Evolutionary conservation across 1,139 yeast genomes (phyloP).

Genomic region (Nakaseomyces uthaithaninus): DNA sequence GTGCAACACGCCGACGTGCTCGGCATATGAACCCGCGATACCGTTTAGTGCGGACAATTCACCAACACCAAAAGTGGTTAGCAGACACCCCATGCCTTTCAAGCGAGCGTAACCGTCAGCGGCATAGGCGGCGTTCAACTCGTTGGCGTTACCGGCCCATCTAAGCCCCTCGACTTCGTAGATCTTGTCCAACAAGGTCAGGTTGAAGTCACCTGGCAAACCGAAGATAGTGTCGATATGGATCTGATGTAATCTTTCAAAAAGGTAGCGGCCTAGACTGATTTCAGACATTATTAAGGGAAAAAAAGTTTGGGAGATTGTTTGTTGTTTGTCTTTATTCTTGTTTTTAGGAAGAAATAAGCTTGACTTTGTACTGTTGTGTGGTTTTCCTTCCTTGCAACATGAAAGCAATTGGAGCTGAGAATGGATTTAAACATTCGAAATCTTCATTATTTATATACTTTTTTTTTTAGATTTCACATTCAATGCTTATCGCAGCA

Average conservation of each 20-base stretch:
- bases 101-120: slow-evolving; percentile 64
- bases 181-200: slow-evolving; percentile 51
- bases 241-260: slow-evolving; percentile 46
- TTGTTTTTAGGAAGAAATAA: neutral
- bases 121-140: slow-evolving; percentile 62
- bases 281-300: slow-evolving; percentile 25
- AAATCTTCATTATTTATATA: too few relatives aligned
- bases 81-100: slow-evolving; percentile 47
- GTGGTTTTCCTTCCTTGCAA: too few relatives aligned
- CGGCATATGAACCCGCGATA: slow-evolving; percentile 70
- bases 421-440: too few relatives aligned
- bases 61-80: slow-evolving; percentile 76
- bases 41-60: slow-evolving; percentile 80
- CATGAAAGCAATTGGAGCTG: too few relatives aligned
- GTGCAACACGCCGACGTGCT: slow-evolving; percentile 68
- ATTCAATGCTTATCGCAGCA: too few relatives aligned
- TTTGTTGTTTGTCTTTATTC: neutral
- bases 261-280: slow-evolving; percentile 53
- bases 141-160: slow-evolving; percentile 66
- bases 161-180: slow-evolving; percentile 48
- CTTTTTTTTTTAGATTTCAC: too few relatives aligned
- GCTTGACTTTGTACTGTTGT: too few relatives aligned
- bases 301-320: neutral
- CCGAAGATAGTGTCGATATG: slow-evolving; percentile 52
- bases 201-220: slow-evolving; percentile 62